Conservation (phyloP, 805 yeast genomes). For the Candida corydali region DNA sequence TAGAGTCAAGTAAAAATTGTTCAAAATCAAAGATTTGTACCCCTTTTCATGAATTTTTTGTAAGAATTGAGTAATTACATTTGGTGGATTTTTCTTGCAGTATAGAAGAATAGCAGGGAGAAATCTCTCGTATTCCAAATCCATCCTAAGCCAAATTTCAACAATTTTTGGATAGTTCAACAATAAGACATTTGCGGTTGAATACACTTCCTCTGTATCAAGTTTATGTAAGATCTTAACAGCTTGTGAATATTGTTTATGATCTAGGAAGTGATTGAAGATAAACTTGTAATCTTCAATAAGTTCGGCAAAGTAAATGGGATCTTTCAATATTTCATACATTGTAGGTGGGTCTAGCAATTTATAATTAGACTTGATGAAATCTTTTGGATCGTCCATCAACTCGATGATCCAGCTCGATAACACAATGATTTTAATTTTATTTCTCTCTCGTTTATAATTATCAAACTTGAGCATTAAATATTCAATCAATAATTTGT, state of each 20-base stretch:
- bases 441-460: constrained; percentile 24
- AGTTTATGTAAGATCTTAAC: constrained; percentile 43
- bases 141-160: constrained; percentile 69
- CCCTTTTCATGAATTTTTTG: constrained; percentile 44
- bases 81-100: constrained; percentile 46
- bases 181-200: constrained; percentile 64
- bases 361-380: constrained; percentile 46
- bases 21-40: constrained; percentile 45
- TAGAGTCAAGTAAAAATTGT: constrained; percentile 67
- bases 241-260: constrained; percentile 72
- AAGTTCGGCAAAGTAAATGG: constrained; percentile 63
- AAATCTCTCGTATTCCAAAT: constrained; percentile 46
- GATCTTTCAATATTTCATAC: constrained; percentile 65
- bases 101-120: constrained; percentile 75
- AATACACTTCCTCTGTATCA: constrained; percentile 45
- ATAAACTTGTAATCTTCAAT: constrained; percentile 68
- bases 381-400: constrained; percentile 24
- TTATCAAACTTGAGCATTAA: constrained; percentile 25
- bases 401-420: constrained; percentile 67
- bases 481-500: constrained; percentile 29
- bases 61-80: constrained; percentile 66
- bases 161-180: constrained; percentile 63
- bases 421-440: constrained; percentile 40
- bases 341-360: constrained; percentile 62
- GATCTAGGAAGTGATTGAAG: constrained; percentile 61